phyloP scores from a whole-genome alignment of 176 grass and related monocot species.

The Oryza rufipogon region DNA sequence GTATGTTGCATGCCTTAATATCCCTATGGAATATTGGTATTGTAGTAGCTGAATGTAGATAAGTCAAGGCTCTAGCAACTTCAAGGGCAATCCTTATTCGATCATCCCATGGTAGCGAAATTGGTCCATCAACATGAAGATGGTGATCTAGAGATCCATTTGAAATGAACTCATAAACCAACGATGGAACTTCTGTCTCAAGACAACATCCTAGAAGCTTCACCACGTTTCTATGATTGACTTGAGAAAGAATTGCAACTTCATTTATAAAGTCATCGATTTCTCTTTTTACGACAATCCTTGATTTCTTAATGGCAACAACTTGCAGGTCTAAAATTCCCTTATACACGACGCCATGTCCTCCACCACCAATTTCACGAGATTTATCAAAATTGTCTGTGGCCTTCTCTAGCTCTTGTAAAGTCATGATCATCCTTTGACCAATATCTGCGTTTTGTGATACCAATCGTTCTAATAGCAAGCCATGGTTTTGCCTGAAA shows the following conservation, averaged over 20 bases:
- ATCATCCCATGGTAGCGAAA: constrained; percentile 41
- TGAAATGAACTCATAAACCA: constrained; percentile 70
- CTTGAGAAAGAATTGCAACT: constrained; percentile 51
- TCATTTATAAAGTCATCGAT: constrained; percentile 66
- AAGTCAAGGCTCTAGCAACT: constrained; percentile 42
- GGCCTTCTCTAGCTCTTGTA: constrained; percentile 56
- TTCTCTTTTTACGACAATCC: constrained; percentile 54
- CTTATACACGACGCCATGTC: constrained; percentile 57
- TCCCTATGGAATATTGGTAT: constrained; percentile 60
- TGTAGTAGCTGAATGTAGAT: constrained; percentile 52
- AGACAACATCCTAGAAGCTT: constrained; percentile 46
- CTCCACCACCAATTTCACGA: constrained; percentile 43
- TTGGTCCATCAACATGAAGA: constrained; percentile 34
- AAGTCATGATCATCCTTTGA: constrained; percentile 54
- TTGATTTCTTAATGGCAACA: constrained; percentile 65
- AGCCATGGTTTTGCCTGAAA: constrained; percentile 58
- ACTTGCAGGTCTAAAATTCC: constrained; percentile 53
- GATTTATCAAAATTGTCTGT: constrained; percentile 52
- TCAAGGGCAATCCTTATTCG: constrained; percentile 53
- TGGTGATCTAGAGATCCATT: constrained; percentile 51
- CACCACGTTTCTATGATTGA: constrained; percentile 53
- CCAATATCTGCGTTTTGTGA: constrained; percentile 46
- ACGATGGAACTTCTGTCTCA: constrained; percentile 51
- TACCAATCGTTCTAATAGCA: constrained; percentile 51
- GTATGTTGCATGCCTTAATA: constrained; percentile 62